phyloP scores from a whole-genome alignment of 2,329 filamentous ascomycete genomes.

The Penicillium sp. region DNA sequence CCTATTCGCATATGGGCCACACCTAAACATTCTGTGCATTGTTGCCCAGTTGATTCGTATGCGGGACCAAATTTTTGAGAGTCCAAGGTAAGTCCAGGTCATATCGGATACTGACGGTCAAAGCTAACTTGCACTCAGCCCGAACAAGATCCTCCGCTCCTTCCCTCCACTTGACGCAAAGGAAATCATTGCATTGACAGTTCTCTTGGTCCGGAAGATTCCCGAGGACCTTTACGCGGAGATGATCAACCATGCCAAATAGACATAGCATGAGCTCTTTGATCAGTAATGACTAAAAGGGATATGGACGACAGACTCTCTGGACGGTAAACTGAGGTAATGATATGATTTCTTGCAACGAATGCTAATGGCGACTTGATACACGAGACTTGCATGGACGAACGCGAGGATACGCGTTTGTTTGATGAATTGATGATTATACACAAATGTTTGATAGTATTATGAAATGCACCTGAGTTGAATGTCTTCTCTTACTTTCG shows the following conservation, averaged over 20 bases:
- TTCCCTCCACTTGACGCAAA: slow-evolving; percentile 81
- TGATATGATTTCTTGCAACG: slow-evolving; percentile 7
- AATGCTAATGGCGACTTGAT: slow-evolving; percentile 3
- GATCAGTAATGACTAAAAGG: not conserved
- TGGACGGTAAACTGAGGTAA: slow-evolving; percentile 12
- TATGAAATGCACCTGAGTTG: not conserved
- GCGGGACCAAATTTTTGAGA: slow-evolving; percentile 75
- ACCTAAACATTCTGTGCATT: slow-evolving; percentile 93
- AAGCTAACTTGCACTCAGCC: slow-evolving; percentile 52
- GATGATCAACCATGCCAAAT: slow-evolving; percentile 76
- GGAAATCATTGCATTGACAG: slow-evolving; percentile 77
- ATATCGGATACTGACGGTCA: not conserved
- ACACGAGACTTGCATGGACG: slow-evolving; percentile 16
- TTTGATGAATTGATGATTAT: slow-evolving; percentile 23
- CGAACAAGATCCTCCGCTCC: slow-evolving; percentile 84
- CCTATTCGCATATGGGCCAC: slow-evolving; percentile 88
- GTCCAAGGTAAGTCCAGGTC: slow-evolving; percentile 62
- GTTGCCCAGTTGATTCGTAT: slow-evolving; percentile 91
- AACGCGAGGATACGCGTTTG: slow-evolving; percentile 14
- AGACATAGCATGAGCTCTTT: slow-evolving; percentile 6
- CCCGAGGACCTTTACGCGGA: slow-evolving; percentile 87
- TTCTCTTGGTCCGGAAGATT: slow-evolving; percentile 83
- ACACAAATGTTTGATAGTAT: slow-evolving; percentile 1
- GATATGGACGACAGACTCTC: not conserved
- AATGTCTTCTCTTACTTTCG: not conserved